phyloP scores from a whole-genome alignment of 805 yeast genomes.

The Starmerella cellae region DNA sequence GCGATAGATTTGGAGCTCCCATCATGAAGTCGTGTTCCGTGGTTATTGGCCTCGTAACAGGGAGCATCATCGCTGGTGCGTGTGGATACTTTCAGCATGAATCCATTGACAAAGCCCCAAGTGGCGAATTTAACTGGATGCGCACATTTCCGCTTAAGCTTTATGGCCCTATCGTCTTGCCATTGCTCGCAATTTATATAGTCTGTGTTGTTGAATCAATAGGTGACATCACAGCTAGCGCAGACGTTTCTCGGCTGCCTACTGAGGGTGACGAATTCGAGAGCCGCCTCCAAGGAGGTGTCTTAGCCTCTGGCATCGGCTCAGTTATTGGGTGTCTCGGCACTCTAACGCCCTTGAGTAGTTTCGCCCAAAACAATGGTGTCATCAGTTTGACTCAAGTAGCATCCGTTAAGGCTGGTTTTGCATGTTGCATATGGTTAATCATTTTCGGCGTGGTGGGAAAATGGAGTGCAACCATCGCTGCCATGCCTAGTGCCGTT shows the following conservation, averaged over 20 bases:
- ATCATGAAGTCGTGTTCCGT: constrained; percentile 92
- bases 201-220: constrained; percentile 85
- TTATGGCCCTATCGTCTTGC: constrained; percentile 77
- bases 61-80: constrained; percentile 88
- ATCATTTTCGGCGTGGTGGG: constrained; percentile 78
- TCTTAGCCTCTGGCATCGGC: constrained; percentile 75
- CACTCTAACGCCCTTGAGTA: constrained; percentile 81
- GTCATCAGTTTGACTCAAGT: constrained; percentile 85
- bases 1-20: constrained; percentile 86
- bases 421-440: constrained; percentile 68
- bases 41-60: constrained; percentile 67
- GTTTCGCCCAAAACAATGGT: constrained; percentile 93
- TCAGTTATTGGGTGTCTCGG: constrained; percentile 63
- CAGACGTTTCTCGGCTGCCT: constrained; percentile 75
- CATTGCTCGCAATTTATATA: constrained; percentile 69
- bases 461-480: constrained; percentile 80
- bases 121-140: constrained; percentile 75
- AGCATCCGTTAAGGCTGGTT: constrained; percentile 72
- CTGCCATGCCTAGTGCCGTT: constrained; percentile 63
- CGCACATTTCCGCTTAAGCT: constrained; percentile 64
- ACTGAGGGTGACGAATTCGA: constrained; percentile 75
- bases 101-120: constrained; percentile 58
- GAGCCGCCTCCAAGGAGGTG: constrained; percentile 83
- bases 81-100: constrained; percentile 60
- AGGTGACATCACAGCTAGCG: constrained; percentile 89